Conservation (phyloP, 192 early-diverging fungal genomes). For the Mortierella hygrophila region DNA sequence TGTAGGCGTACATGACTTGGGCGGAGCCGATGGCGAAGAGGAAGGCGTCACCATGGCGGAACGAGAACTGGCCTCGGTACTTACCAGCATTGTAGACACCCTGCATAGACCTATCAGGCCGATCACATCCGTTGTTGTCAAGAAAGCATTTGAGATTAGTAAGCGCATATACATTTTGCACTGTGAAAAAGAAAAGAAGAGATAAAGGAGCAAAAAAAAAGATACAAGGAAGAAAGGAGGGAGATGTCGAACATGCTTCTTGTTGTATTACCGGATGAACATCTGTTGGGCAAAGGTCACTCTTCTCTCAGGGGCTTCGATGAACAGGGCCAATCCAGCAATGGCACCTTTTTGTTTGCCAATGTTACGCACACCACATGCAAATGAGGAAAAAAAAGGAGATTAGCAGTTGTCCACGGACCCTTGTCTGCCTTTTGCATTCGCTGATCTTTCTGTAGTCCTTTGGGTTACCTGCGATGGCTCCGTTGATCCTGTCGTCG, state of each 20-base stretch:
- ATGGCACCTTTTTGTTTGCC: constrained; percentile 50
- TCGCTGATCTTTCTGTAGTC: neutral
- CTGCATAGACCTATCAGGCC: constrained; percentile 58
- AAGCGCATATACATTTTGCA: constrained; percentile 12
- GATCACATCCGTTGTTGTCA: neutral
- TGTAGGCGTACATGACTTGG: constrained; percentile 70
- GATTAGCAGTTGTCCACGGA: neutral
- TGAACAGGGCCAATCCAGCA: constrained; percentile 64
- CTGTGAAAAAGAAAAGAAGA: neutral
- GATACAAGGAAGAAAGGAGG: neutral
- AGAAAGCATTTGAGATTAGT: constrained; percentile 27
- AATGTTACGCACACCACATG: neutral
- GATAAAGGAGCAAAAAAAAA: constrained; percentile 3
- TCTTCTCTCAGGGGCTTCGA: constrained; percentile 65
- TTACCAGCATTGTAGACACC: constrained; percentile 68
- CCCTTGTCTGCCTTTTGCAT: neutral
- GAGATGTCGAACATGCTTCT: neutral
- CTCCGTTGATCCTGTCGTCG: constrained; percentile 69
- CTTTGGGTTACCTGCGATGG: constrained; percentile 58
- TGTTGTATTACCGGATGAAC: constrained; percentile 61
- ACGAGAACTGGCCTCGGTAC: constrained; percentile 62
- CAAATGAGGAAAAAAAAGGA: neutral
- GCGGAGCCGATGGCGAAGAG: constrained; percentile 65
- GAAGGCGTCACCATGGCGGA: constrained; percentile 68
- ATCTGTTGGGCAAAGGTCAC: constrained; percentile 70